Percentiles rank a stretch among this genome's conserved stretches.
Evolutionary conservation across 2,329 filamentous ascomycete genomes (phyloP).

Genomic region (Hypoxylon sp.): DNA sequence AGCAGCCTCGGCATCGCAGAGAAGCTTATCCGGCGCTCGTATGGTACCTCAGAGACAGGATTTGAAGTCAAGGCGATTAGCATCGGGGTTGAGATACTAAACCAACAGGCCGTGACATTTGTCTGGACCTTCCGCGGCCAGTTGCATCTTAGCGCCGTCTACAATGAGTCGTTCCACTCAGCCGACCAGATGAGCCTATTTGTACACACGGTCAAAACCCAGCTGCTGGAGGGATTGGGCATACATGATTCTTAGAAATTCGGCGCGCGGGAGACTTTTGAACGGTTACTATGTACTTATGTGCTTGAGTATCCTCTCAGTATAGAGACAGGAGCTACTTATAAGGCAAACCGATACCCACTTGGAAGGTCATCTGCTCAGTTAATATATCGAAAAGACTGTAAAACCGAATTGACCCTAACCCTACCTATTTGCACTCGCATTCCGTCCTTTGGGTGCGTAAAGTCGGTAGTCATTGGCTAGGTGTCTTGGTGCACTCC

Average conservation of each 20-base stretch:
- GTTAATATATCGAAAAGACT: too few relatives aligned
- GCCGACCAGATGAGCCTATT: conserved; percentile 39
- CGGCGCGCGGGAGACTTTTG: background rate
- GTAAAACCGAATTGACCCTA: too few relatives aligned
- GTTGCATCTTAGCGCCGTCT: conserved; percentile 4
- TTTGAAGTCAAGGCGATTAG: conserved; percentile 37
- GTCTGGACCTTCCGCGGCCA: background rate
- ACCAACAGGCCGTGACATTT: background rate
- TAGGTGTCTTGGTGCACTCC: too few relatives aligned
- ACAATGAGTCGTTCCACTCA: conserved; percentile 15
- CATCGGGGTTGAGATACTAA: background rate
- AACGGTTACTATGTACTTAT: too few relatives aligned
- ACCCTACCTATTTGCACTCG: too few relatives aligned
- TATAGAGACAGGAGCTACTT: too few relatives aligned
- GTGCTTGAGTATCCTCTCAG: too few relatives aligned
- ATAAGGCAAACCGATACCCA: too few relatives aligned
- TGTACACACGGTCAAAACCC: conserved; percentile 38
- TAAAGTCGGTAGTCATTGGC: too few relatives aligned
- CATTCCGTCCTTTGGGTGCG: too few relatives aligned
- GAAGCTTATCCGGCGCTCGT: background rate
- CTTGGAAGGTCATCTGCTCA: too few relatives aligned
- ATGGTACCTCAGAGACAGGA: conserved; percentile 18
- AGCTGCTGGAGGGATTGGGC: conserved; percentile 27
- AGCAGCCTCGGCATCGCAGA: background rate
- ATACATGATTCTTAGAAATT: conserved; percentile 10